phyloP scores from a whole-genome alignment of 176 grass and related monocot species.

The Thalia dealbata region DNA sequence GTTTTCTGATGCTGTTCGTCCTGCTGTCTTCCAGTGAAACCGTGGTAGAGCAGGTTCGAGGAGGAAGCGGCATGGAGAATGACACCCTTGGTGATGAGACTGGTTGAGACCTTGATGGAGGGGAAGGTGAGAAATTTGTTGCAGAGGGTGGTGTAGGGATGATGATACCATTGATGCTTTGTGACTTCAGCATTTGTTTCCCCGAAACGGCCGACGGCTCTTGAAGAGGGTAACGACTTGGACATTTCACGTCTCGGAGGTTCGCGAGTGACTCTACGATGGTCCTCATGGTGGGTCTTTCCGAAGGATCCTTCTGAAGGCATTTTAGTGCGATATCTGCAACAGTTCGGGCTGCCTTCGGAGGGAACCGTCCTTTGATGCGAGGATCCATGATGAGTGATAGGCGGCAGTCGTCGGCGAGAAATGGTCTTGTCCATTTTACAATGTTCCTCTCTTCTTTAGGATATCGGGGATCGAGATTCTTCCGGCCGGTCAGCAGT shows the following conservation, averaged over 20 bases:
- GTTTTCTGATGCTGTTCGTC: slow-evolving; percentile 45
- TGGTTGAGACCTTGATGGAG: slow-evolving; percentile 26
- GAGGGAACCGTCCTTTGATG: slow-evolving; percentile 85
- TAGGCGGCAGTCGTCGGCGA: slow-evolving; percentile 77
- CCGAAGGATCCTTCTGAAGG: slow-evolving; percentile 67
- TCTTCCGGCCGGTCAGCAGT: slow-evolving; percentile 82
- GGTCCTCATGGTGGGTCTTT: slow-evolving; percentile 79
- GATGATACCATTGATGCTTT: slow-evolving; percentile 67
- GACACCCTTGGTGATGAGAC: slow-evolving; percentile 39
- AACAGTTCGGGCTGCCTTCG: slow-evolving; percentile 70
- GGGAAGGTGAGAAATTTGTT: slow-evolving; percentile 42
- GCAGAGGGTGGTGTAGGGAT: slow-evolving; percentile 26
- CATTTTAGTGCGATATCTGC: slow-evolving; percentile 76
- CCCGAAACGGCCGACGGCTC: slow-evolving; percentile 54
- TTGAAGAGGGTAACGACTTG: slow-evolving; percentile 64
- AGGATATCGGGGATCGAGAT: slow-evolving; percentile 49
- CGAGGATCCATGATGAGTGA: slow-evolving; percentile 89
- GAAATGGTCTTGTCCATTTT: slow-evolving; percentile 81
- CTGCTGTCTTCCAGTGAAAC: slow-evolving; percentile 49
- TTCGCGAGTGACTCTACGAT: slow-evolving; percentile 50
- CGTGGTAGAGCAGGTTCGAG: slow-evolving; percentile 42
- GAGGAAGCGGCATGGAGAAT: slow-evolving; percentile 41
- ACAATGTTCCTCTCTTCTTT: slow-evolving; percentile 88
- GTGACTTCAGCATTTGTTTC: slow-evolving; percentile 86
- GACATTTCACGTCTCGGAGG: slow-evolving; percentile 81